These are phyloP conservation scores for Fomitopsis serialis DNA, from an alignment of 768 basidiomycete genomes.

Conservation along the genomic window DNA sequence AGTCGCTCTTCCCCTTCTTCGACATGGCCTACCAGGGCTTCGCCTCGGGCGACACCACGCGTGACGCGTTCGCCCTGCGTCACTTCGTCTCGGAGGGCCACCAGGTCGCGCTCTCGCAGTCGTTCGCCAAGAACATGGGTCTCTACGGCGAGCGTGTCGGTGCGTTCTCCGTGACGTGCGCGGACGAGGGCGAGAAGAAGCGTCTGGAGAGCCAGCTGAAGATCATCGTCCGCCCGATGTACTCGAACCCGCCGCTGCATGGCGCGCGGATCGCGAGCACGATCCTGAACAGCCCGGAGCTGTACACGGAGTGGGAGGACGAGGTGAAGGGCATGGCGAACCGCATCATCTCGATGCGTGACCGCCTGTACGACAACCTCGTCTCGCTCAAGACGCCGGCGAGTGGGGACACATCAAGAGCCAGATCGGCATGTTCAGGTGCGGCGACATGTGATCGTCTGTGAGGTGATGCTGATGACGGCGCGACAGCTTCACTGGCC, in stretches of 20 bases:
- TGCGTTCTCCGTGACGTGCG: slow-evolving; percentile 81
- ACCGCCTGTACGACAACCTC: slow-evolving; percentile 72
- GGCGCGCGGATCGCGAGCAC: slow-evolving; percentile 84
- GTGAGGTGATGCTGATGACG: slow-evolving; percentile 1
- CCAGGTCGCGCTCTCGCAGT: slow-evolving; percentile 87
- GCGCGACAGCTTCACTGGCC: slow-evolving; percentile 66
- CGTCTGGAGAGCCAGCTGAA: slow-evolving; percentile 92
- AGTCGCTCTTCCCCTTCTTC: slow-evolving; percentile 94
- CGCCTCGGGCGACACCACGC: slow-evolving; percentile 86
- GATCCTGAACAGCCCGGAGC: slow-evolving; percentile 67
- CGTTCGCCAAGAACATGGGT: slow-evolving; percentile 99
- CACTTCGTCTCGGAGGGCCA: slow-evolving; percentile 91
- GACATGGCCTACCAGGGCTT: slow-evolving; percentile 99
- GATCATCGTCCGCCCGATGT: slow-evolving; percentile 93
- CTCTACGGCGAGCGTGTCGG: slow-evolving; percentile 98
- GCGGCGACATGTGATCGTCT: slow-evolving; percentile 16
- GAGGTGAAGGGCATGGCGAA: slow-evolving; percentile 97
- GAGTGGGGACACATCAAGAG: slow-evolving; percentile 93
- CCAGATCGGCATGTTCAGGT: slow-evolving; percentile 99
- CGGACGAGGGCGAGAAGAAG: slow-evolving; percentile 68
- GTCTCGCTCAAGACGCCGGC: slow-evolving; percentile 82
- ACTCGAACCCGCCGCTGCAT: slow-evolving; percentile 94
- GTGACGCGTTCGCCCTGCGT: slow-evolving; percentile 92
- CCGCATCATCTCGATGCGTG: slow-evolving; percentile 90
- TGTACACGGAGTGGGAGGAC: slow-evolving; percentile 83